These are phyloP conservation scores for Lathyrus sativus DNA, from an alignment of 306 rosid species.

Conservation along the genomic window DNA sequence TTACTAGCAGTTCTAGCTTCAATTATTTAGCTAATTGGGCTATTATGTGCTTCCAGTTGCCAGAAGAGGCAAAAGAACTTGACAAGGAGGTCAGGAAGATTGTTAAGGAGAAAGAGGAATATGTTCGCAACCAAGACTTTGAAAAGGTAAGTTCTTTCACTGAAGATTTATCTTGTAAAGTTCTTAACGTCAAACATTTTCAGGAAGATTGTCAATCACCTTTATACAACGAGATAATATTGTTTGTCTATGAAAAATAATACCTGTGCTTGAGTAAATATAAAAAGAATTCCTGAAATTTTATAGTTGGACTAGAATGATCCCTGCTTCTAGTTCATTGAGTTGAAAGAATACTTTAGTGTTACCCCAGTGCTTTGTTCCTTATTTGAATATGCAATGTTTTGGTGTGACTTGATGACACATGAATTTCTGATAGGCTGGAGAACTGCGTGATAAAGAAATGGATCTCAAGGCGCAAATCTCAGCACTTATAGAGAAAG, in stretches of 20 bases:
- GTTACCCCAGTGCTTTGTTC: not conserved
- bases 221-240: conserved; percentile 6
- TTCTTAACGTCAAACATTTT: conserved; percentile 18
- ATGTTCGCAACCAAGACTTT: conserved; percentile 95
- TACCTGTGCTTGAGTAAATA: conserved; percentile 8
- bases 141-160: conserved; percentile 65
- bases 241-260: conserved; percentile 1
- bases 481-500: conserved; percentile 82
- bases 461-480: conserved; percentile 95
- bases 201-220: conserved; percentile 15
- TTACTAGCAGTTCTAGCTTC: conserved; percentile 13
- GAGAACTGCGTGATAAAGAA: conserved; percentile 91
- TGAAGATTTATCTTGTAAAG: not conserved
- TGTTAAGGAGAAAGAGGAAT: conserved; percentile 91
- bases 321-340: conserved; percentile 24
- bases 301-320: conserved; percentile 26
- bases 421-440: conserved; percentile 63
- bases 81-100: conserved; percentile 93
- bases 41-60: conserved; percentile 59
- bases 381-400: conserved; percentile 9
- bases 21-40: conserved; percentile 34
- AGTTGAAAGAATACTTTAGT: not conserved
- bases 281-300: not conserved
- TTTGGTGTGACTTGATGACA: conserved; percentile 27
- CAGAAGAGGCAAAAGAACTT: conserved; percentile 92